Base-by-base conservation (phyloP, 169 alveolate genomes). In the Cryptosporidium meleagridis region DNA sequence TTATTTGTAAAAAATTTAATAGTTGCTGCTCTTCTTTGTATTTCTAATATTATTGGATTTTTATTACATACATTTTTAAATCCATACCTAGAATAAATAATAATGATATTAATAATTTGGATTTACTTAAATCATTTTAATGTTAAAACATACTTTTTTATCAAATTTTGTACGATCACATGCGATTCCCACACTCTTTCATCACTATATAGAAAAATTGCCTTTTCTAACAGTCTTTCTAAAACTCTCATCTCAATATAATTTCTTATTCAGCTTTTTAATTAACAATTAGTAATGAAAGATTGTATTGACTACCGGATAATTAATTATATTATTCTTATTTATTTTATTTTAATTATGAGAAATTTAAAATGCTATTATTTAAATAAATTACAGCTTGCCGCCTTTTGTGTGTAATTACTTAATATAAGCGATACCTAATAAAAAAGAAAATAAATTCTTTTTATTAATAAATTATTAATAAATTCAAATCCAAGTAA, bases 11-110 rank as follows among this genome's bases (percentile, higher is more conserved):
- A 80, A 8, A 62, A 55, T 62, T 31, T 65, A 39, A 80, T 37
- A n/a, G 33, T 23, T 41, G 80, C 89, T 61, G 89, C 89, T 29
- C 89, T 80, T 80, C 89, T 80, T 48, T 80, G 89, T 29, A 80
- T 65, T 48, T 80, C 89, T 3, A 44, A 31, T 18, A 44, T 39
- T 31, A 80, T 3, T 8, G 80, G 73, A 48, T 39, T 26, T 41
- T 31, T 7, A 12, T 80, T 80, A 80, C 44, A 80, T n/a, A 80
- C 52, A 18, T 9, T 4, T 14, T 23, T 23, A 39, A 44, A 59
- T 21, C 89, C 89, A n/a, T 80, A 80, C 59, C 89, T 80, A 44
- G 33, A 7, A 51, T 44, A 6, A 26, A 23, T 58, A 9, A 41
- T 29, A 7, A 21, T 7, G n/a, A n/a, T 7, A 26, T 59, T 53